These are phyloP conservation scores for Lignosus rhinocerotis DNA, from an alignment of 1,284 basidiomycete genomes.

Conservation along the genomic window DNA sequence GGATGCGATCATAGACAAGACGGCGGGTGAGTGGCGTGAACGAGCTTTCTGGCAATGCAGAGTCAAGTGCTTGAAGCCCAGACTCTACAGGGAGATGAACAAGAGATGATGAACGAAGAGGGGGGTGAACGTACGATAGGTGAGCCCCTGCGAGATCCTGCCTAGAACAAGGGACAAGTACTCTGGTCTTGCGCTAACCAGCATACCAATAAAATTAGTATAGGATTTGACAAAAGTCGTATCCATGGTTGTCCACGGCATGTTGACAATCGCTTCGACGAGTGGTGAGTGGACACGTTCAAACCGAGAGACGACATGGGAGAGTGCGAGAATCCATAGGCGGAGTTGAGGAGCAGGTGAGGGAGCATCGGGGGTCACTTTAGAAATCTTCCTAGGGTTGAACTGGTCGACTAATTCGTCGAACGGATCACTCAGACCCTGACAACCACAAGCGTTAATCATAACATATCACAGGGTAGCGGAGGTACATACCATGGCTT, in stretches of 20 bases:
- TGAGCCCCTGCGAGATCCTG: slow-evolving; percentile 83
- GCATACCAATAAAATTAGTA: slow-evolving; percentile 86
- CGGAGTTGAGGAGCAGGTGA: slow-evolving; percentile 61
- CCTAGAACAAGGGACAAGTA: slow-evolving; percentile 85
- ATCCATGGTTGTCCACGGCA: slow-evolving; percentile 93
- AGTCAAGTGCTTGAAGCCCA: slow-evolving; percentile 60
- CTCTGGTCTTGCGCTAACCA: slow-evolving; percentile 92
- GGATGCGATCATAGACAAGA: slow-evolving; percentile 85
- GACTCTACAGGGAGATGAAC: slow-evolving; percentile 53
- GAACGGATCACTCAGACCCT: slow-evolving; percentile 70
- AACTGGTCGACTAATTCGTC: slow-evolving; percentile 75
- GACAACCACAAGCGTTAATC: not conserved
- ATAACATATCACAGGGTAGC: slow-evolving; percentile 4
- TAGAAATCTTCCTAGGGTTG: slow-evolving; percentile 47
- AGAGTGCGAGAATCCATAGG: slow-evolving; percentile 72
- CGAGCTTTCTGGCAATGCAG: slow-evolving; percentile 61
- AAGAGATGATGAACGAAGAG: not conserved
- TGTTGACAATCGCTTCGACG: slow-evolving; percentile 83
- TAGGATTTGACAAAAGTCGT: slow-evolving; percentile 83
- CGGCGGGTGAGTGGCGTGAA: slow-evolving; percentile 75
- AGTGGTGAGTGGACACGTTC: slow-evolving; percentile 81
- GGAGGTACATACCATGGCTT: slow-evolving; percentile 53
- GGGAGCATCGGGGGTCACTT: slow-evolving; percentile 34
- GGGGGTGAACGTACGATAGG: slow-evolving; percentile 70
- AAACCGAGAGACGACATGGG: slow-evolving; percentile 80